Base-by-base conservation (phyloP, 192 early-diverging fungal genomes). In the Phycomyces nitens region DNA sequence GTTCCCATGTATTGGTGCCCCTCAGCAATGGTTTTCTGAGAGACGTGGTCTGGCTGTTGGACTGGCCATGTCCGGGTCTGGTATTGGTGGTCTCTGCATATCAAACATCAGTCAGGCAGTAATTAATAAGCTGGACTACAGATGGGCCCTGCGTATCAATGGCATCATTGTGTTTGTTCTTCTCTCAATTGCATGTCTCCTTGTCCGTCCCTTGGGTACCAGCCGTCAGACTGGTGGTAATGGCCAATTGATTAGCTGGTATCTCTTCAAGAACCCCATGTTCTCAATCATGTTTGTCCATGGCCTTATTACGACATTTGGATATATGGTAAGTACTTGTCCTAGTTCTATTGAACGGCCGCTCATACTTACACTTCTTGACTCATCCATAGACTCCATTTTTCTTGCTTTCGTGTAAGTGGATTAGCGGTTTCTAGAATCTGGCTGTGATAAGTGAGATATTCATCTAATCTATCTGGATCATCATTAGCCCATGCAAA, bases 31-130 rank as follows among this genome's bases (percentile, higher is more conserved):
- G 87, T 92, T 91, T 66, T 62, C 69, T 51, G 80, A 79, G 60
- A 64, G 78, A 39, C 79, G 88, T 5, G 86, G 85, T 0, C 51
- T 92, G 29, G 92, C 92, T 1, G 75, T 87, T 11, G 92, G 90
- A 11, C 53, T 91, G 38, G 86, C 89, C n/a, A 79, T 89, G 34
- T 76, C 89, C 12, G 92, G 90, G 0, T 79, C 84, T 26, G 89
- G 91, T 42, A 42, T 91, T 16, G 92, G 92, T 55, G 89, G 90
- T 3, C 66, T 93, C 43, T 79, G 72, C 51, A 75, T 93, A 20
- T 75, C 85, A 0, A 81, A 81, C 20, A 74, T 86, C 5, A 79
- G 75, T 0, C 85, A 86, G 54, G 68, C 69, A 5, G 72, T 89
- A 52, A 80, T 95, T 9, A 76, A 82, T 24, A 50, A 38, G 1